A percentile compares a stretch with the other conserved stretches of the same genome.
phyloP scores from a whole-genome alignment of 768 basidiomycete genomes.

The Tricholoma matsutake region DNA sequence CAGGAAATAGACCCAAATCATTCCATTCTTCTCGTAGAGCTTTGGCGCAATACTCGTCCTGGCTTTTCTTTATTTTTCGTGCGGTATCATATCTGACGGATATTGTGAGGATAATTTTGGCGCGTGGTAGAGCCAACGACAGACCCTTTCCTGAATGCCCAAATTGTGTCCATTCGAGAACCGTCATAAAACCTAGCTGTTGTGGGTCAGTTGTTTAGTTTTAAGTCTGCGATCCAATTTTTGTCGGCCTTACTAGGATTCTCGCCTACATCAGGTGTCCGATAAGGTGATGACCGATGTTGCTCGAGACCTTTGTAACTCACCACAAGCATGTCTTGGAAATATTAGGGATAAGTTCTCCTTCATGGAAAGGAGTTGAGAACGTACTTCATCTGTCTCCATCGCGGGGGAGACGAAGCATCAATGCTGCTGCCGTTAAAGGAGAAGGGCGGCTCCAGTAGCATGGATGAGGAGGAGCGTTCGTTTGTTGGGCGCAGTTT shows the following conservation, averaged over 20 bases:
- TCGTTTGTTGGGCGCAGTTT: conserved; percentile 74
- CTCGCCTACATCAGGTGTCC: conserved; percentile 37
- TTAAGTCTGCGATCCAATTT: conserved; percentile 5
- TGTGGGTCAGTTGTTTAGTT: conserved; percentile 2
- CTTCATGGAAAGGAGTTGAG: neutral
- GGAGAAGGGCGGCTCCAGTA: conserved; percentile 73
- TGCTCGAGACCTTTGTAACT: conserved; percentile 12
- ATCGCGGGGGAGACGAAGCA: conserved; percentile 47
- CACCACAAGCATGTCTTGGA: conserved; percentile 55
- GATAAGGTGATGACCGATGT: neutral
- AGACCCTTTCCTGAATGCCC: conserved; percentile 66
- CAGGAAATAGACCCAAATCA: conserved; percentile 56
- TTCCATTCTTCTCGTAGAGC: conserved; percentile 45
- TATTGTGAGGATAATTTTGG: neutral
- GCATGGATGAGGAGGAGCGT: conserved; percentile 67
- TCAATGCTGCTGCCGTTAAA: conserved; percentile 52
- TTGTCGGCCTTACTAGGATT: conserved; percentile 43
- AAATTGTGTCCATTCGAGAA: conserved; percentile 66
- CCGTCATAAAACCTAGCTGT: conserved; percentile 37
- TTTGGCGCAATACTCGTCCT: conserved; percentile 64
- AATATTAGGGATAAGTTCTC: neutral
- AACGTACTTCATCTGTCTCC: conserved; percentile 76
- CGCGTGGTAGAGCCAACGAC: conserved; percentile 5
- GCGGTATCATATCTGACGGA: conserved; percentile 57
- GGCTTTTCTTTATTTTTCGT: conserved; percentile 56